Evolutionary conservation across 306 rosid genomes (phyloP), one percentile per base, ranked within the genome.

Genomic region (Cucurbita argyrosperma): DNA sequence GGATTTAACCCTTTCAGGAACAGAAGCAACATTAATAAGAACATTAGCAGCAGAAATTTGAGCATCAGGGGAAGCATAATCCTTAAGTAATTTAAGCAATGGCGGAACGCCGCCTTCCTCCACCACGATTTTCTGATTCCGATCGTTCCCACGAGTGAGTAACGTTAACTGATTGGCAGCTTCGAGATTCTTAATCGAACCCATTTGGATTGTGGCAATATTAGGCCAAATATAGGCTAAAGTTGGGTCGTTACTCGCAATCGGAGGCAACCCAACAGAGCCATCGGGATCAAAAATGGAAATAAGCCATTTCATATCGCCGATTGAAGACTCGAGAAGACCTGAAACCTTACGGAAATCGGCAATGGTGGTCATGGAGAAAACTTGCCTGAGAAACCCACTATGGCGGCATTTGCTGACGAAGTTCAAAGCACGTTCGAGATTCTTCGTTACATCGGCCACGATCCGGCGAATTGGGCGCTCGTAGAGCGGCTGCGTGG

Each of bases 191-290:
- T 66, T 89, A 19, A 86, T 77, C 74, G 83, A 87, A 26, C 98
- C 97, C 89, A 90, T 80, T 58, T 90, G 98, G 15, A 90, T 81
- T 1, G 91, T 79, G 30, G 91, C 84, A 26, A 78, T 85, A 69
- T 30, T 72, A 39, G 90, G 82, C 98, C 98, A 90, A 1, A 93
- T 96, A 92, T 96, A 90, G 0, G 96, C 88, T 6, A 93, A 81
- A 8, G 88, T 93, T 0, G 96, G 96, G 78, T 90, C 93, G 64
- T 84, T 88, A 71, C 90, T 87, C 6, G 91, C 93, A 15, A 93
- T 93, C 3, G 93, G 96, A 0, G 96, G 93, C 3, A 93, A 83
- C 0, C 93, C 80, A 7, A 93, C 72, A 46, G 82, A 65, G 0
- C 85, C 97, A 9, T 86, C 90, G 4, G 88, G 84, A 58, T 90